Evolutionary conservation across 129 eudicot genomes (phyloP).

Genomic region (Chrysanthemum lavandulifolium): DNA sequence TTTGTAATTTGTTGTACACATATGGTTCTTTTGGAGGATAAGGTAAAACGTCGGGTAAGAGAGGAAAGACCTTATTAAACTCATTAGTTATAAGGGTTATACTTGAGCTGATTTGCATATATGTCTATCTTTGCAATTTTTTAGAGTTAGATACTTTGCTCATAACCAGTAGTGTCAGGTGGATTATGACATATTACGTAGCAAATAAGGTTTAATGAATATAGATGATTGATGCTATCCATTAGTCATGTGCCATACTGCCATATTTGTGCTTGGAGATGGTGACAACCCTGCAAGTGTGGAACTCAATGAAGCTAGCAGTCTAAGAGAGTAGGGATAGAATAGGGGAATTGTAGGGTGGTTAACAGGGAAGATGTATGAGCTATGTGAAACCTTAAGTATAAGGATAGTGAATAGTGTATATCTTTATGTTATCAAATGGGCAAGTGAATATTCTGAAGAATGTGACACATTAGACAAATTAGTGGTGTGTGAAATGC

Average conservation of each 20-base stretch:
- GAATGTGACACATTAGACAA: background rate
- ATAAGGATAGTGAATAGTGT: background rate
- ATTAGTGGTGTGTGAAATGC: background rate
- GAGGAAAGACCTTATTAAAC: background rate
- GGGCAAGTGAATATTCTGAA: background rate
- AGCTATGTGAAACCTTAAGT: slow-evolving; percentile 4
- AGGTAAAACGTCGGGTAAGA: background rate
- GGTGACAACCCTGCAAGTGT: slow-evolving; percentile 7
- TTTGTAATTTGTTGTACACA: slow-evolving; percentile 10
- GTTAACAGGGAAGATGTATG: slow-evolving; percentile 10
- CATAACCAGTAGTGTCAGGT: background rate
- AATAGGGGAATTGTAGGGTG: slow-evolving; percentile 6
- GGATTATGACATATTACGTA: background rate
- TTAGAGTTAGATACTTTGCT: background rate
- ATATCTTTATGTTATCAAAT: background rate
- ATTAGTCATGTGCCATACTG: background rate
- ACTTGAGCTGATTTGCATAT: background rate
- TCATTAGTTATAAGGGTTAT: slow-evolving; percentile 6
- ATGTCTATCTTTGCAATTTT: background rate
- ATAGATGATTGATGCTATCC: background rate
- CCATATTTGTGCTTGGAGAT: slow-evolving; percentile 16
- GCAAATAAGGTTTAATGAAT: slow-evolving; percentile 5
- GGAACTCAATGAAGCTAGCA: background rate
- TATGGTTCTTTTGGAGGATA: slow-evolving; percentile 8
- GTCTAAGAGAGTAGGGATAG: background rate